Evolutionary conservation across 75 land plant species (phyloP), one percentile per base, ranked within the genome.

Genomic region (Sequoia sempervirens): DNA sequence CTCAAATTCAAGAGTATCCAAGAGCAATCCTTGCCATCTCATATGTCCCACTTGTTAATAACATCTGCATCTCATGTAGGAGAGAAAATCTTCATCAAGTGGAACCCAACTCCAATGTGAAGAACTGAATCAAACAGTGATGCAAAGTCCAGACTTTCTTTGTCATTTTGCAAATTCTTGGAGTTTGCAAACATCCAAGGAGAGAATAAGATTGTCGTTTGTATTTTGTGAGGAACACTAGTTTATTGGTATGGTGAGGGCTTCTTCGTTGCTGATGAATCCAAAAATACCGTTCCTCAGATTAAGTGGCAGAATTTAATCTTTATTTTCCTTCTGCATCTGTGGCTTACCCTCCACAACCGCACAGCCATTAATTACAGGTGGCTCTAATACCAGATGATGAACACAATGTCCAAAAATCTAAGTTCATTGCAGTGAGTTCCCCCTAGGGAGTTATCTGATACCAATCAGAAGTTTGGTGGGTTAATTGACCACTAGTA

Each of bases 151-250:
- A 26, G 70, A 68, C 28, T 68, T 68, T 5, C 70, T 68, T 68
- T 28, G 70, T 26, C n/a, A 68, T 11, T 10, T 68, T 2, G 10
- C 70, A 28, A 68, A 28, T 26, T 28, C 70, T 26, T 26, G 30
- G 70, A 68, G 70, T 10, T 7, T 68, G 70, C 53, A 50, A 50
- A 50, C 13, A 1, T 12, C 53, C 53, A 50, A 50, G 53, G 15
- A 50, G 53, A 12, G 15, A 50, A 50, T 50, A 50, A 13, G 53
- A 50, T 50, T 50, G 14, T 50, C 8, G 52, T 47, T 43, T 47
- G 13, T 12, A 12, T 95, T 95, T 83, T 92, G 94, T 36, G 96
- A 95, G 17, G 93, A 92, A 85, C 96, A 95, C 91, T 87, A 94
- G 30, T 92, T 91, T 79, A 88, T 46, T 94, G 95, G 95, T 6